Evolutionary conservation across 495 filamentous ascomycete genomes (phyloP).

Genomic region (Aspergillus biplanus): DNA sequence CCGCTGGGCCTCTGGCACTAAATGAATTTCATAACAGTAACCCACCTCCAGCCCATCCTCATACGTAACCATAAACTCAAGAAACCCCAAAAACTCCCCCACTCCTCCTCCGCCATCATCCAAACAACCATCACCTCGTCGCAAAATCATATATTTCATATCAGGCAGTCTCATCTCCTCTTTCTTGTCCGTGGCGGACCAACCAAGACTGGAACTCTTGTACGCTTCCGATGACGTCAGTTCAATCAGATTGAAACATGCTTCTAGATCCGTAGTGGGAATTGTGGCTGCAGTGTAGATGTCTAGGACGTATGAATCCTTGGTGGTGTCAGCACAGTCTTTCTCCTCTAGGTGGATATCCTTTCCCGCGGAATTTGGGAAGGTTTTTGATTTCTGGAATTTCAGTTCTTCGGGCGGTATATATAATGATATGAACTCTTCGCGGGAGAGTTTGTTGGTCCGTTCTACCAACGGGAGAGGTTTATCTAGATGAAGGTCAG

Average conservation of each 20-base stretch:
- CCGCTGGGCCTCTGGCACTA: constrained; percentile 57
- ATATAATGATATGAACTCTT: constrained; percentile 39
- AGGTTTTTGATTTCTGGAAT: constrained; percentile 8
- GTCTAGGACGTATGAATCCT: constrained; percentile 24
- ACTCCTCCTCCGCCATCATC: neutral
- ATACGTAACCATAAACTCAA: constrained; percentile 81
- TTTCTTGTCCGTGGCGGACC: constrained; percentile 70
- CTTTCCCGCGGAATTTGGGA: neutral
- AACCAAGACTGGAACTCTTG: constrained; percentile 62
- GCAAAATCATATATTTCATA: constrained; percentile 68
- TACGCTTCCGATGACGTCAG: constrained; percentile 71
- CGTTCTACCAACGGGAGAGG: constrained; percentile 44
- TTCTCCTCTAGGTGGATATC: neutral
- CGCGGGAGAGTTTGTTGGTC: constrained; percentile 41
- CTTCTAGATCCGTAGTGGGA: constrained; percentile 54
- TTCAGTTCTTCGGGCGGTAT: constrained; percentile 26
- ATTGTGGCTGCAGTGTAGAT: constrained; percentile 55
- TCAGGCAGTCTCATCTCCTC: constrained; percentile 77
- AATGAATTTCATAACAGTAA: constrained; percentile 90
- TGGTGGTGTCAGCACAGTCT: neutral
- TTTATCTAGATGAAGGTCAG: constrained; percentile 15
- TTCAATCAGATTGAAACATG: constrained; percentile 73
- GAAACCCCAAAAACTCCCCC: constrained; percentile 60
- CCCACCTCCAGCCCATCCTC: constrained; percentile 75
- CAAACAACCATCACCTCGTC: constrained; percentile 24